Evolutionary conservation across 1,284 basidiomycete species (phyloP).

Genomic region (Sphagnurus paluster): DNA sequence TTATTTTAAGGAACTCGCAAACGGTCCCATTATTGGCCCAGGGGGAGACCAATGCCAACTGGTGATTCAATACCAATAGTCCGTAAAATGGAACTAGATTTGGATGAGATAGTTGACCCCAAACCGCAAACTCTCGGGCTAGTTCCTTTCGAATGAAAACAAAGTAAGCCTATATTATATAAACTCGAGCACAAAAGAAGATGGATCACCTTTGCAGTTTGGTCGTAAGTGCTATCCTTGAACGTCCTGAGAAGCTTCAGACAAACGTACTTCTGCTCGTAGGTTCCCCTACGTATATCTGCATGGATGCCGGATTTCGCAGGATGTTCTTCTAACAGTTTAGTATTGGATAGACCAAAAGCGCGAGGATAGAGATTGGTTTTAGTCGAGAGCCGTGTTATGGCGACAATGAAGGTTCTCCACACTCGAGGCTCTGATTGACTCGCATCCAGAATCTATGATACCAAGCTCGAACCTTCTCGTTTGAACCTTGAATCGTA

Average conservation of each 20-base stretch:
- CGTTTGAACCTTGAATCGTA: neutral
- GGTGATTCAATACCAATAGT: neutral
- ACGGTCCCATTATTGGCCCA: conserved; percentile 5
- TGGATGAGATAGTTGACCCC: conserved; percentile 3
- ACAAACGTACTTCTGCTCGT: conserved; percentile 4
- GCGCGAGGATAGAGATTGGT: conserved; percentile 10
- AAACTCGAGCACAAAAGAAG: neutral
- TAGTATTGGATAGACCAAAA: conserved; percentile 3
- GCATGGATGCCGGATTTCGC: conserved; percentile 10
- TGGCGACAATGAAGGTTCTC: conserved; percentile 6
- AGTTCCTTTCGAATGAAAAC: neutral
- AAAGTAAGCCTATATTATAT: neutral
- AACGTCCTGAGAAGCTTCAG: conserved; percentile 14
- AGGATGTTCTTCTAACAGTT: neutral
- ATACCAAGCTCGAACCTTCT: neutral
- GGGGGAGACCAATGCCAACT: neutral
- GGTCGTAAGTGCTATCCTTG: conserved; percentile 1
- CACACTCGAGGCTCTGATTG: neutral
- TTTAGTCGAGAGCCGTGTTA: conserved; percentile 4
- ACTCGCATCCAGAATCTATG: conserved; percentile 8
- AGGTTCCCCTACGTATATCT: conserved; percentile 13
- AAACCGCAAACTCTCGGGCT: conserved; percentile 1
- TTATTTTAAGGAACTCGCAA: neutral
- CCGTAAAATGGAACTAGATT: conserved; percentile 6
- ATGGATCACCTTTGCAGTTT: conserved; percentile 8